phyloP scores from a whole-genome alignment of 139 green algal genomes.

The Yamagishiella unicocca region DNA sequence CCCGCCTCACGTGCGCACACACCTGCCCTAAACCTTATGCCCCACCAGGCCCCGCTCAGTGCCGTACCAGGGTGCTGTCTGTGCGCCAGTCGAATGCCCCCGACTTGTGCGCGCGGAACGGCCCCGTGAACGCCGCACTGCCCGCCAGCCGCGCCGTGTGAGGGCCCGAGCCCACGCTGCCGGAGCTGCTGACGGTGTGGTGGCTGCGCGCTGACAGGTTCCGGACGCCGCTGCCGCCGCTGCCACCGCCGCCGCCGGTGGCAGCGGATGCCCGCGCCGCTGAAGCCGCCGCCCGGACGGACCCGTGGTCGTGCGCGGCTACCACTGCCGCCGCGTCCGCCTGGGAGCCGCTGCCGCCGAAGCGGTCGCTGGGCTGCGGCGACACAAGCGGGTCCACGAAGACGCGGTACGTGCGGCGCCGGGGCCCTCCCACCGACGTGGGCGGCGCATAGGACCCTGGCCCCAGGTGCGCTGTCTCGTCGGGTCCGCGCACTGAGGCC shows the following conservation, averaged over 20 bases:
- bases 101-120: neutral
- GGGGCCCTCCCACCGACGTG: neutral
- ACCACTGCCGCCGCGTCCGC: neutral
- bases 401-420: constrained; percentile 25
- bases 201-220: neutral
- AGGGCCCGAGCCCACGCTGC: neutral
- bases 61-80: constrained; percentile 34
- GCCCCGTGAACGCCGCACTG: neutral
- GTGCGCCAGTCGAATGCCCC: constrained; percentile 1
- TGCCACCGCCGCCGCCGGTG: neutral
- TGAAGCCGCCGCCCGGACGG: neutral
- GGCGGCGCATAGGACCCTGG: constrained; percentile 13
- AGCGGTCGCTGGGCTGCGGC: constrained; percentile 14
- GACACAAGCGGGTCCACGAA: constrained; percentile 15
- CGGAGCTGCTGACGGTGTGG: neutral
- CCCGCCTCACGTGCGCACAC: no score
- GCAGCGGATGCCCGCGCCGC: neutral
- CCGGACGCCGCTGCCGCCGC: neutral
- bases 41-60: no score
- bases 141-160: neutral
- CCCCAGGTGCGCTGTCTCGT: constrained; percentile 17
- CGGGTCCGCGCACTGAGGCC: neutral
- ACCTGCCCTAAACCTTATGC: no score
- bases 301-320: neutral
- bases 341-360: neutral